Evolutionary conservation across 345 rosid genomes (phyloP), one percentile per base, ranked within the genome.

Genomic region (Ricinus communis): DNA sequence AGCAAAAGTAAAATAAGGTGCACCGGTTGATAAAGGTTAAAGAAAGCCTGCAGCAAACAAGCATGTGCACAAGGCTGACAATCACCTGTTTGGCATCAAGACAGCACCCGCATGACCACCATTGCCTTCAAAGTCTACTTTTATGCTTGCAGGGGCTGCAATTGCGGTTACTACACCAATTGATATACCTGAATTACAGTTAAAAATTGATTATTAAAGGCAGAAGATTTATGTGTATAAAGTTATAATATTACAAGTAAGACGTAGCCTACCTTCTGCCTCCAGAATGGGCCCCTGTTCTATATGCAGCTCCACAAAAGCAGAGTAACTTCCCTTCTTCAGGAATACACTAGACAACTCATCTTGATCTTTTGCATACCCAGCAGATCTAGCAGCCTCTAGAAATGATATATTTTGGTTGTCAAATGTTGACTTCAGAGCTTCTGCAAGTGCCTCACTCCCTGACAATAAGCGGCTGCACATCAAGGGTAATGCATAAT

Each of bases 21-120:
- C 25, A 57, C 27, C 6, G 7, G 55, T 61, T 31, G 28, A 47
- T 36, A 38, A 54, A 30, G 14, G 61, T 25, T 45, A 16, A 56
- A 31, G 31, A n/a, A 30, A 53, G 31, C 24, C 31, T 22, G 28
- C 40, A 43, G 28, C 13, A 46, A 67, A 68, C 18, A 33, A 40
- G 31, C 57, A 28, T 72, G 30, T 49, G 58, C 47, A 58, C 15
- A 18, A 31, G 33, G 60, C 24, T 15, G 56, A 7, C 11, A 21
- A 68, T 73, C 64, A 93, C 98, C 98, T 90, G 65, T 84, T 61
- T 7, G 97, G 97, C 96, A 94, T 94, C 79, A 94, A 82, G 58
- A 90, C 96, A 58, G 95, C 96, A 73, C 98, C 98, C 0, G 98
- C 97, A 76, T 94, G 98, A 64, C 98, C 97, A 49, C 98, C 98